Conservation (phyloP, 1,284 basidiomycete species). For the Butyriboletus appendiculatus region DNA sequence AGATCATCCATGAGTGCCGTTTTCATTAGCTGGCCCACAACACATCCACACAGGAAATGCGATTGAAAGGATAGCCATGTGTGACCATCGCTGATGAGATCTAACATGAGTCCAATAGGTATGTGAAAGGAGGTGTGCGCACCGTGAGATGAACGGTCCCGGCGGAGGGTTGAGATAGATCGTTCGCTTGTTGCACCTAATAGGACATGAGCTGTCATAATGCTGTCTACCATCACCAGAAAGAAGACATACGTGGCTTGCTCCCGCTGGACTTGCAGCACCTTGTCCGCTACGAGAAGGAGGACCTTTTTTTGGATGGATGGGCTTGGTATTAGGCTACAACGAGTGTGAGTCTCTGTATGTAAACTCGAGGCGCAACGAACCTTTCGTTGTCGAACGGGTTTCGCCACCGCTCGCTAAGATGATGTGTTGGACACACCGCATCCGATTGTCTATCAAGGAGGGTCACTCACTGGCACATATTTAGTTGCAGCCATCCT, state of each 20-base stretch:
- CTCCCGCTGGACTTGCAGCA: no score
- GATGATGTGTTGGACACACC: background rate
- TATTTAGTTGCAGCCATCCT: no score
- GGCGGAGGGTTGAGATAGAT: background rate
- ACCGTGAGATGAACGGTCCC: background rate
- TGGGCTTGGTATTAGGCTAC: no score
- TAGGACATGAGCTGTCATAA: background rate
- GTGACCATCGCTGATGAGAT: background rate
- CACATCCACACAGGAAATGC: background rate
- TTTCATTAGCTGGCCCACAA: background rate
- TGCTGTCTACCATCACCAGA: background rate
- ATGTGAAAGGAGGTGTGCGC: background rate
- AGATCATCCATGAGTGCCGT: background rate
- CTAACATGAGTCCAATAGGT: background rate
- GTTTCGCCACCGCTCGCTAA: background rate
- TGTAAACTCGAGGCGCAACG: background rate
- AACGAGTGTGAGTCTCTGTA: no score
- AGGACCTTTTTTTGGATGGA: no score
- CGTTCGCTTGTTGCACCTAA: background rate
- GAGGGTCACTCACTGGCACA: background rate
- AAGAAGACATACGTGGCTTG: no score
- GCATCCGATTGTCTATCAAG: background rate
- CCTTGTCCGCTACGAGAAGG: no score
- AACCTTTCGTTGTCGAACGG: background rate
- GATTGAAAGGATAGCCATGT: background rate